Evolutionary conservation across 768 basidiomycete species (phyloP), one percentile per base, ranked within the genome.

Genomic region (Boletus insuetus): DNA sequence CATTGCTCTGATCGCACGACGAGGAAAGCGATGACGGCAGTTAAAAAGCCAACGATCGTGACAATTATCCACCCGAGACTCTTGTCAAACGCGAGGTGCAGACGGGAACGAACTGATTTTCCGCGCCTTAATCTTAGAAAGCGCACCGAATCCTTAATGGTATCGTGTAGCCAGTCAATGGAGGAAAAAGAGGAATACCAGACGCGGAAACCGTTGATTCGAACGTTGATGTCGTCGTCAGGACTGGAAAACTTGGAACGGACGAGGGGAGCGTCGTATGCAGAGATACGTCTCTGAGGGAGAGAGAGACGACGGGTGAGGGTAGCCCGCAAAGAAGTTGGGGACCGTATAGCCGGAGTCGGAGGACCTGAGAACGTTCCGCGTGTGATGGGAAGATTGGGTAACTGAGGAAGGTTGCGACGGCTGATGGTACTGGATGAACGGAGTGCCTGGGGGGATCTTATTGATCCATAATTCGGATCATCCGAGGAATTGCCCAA

Each of bases 161-260:
- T 82, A 74, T 98, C 96, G 64, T 98, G 96, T 51, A 98, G 77
- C 96, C 95, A 98, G 71, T 98, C 94, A 53, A 96, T 88, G 19
- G 90, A 93, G 0, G 91, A 86, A 74, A 86, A 96, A 3, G 89
- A 91, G 12, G 88, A 85, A 70, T 93, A 94, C 91, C 71, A 72
- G 34, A 94, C 91, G 26, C 92, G 87, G 53, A 92, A 85, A 35
- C 94, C 94, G 61, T 96, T 96, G 46, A 84, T 83, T 64, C 83
- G 85, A 32, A 83, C 78, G 53, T 84, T 86, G 17, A 78, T 68
- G 43, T 81, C 83, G 17, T 76, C 68, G 8, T 76, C 80, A 41
- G 69, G 58, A 45, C 65, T 69, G 24, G 69, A 69, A 58, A 50
- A 64, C 47, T 38, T 65, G 63, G 56, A 74, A 70, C 60, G 74